These are phyloP conservation scores for Myxozyma monticola DNA, from an alignment of 805 yeast genomes.

Conservation along the genomic window DNA sequence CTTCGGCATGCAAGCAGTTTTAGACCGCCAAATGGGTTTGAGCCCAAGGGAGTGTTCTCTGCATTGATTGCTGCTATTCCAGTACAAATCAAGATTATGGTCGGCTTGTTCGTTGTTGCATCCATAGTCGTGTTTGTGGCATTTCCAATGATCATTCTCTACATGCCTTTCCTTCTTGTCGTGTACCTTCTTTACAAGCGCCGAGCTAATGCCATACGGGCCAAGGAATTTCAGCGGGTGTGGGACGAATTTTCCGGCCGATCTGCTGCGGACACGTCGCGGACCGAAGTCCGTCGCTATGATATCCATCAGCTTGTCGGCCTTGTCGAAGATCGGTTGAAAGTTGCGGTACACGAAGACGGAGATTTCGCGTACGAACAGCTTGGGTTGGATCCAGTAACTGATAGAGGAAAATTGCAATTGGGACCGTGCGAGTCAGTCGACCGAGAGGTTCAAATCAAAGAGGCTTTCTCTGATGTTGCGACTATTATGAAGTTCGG, in stretches of 20 bases:
- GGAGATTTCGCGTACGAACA: slow-evolving; percentile 5
- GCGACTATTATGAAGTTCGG: slow-evolving; percentile 19
- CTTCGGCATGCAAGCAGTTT: neutral
- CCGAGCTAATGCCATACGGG: slow-evolving; percentile 17
- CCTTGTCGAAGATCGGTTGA: slow-evolving; percentile 14
- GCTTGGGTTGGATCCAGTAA: slow-evolving; percentile 17
- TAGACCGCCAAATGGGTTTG: neutral
- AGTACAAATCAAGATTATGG: slow-evolving; percentile 13
- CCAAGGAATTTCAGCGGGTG: slow-evolving; percentile 11
- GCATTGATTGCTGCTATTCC: slow-evolving; percentile 12
- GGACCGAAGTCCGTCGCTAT: slow-evolving; percentile 2
- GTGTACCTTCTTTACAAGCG: slow-evolving; percentile 10
- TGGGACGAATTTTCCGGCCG: slow-evolving; percentile 17
- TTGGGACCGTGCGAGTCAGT: slow-evolving; percentile 21
- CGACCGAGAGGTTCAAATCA: slow-evolving; percentile 20
- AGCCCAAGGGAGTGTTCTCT: neutral
- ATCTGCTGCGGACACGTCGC: slow-evolving; percentile 18
- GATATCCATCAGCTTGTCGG: slow-evolving; percentile 18
- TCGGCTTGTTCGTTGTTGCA: slow-evolving; percentile 16
- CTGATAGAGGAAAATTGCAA: too few species aligned
- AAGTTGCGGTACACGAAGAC: slow-evolving; percentile 13
- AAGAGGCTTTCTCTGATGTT: slow-evolving; percentile 8
- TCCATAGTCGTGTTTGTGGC: slow-evolving; percentile 11
- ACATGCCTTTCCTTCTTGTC: slow-evolving; percentile 16
- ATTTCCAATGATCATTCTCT: slow-evolving; percentile 17